These are phyloP conservation scores for Saccharomyces hybrid DNA, from an alignment of 1,139 yeast genomes.

Conservation along the genomic window DNA sequence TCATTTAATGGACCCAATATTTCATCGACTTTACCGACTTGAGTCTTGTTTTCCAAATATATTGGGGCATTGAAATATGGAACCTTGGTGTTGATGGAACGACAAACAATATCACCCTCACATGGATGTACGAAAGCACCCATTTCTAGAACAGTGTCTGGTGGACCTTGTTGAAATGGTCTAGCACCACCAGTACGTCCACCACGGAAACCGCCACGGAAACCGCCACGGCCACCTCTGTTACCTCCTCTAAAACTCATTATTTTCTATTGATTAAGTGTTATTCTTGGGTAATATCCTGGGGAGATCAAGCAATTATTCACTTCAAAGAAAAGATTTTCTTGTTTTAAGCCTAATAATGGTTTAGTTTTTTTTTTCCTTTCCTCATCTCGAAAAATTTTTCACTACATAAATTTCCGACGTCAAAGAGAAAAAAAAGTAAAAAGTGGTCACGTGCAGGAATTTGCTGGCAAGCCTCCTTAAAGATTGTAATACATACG, in stretches of 20 bases:
- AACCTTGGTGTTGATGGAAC: slow-evolving; percentile 84
- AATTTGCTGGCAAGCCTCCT: not conserved
- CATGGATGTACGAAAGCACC: slow-evolving; percentile 87
- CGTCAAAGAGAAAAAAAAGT: slow-evolving; percentile 1
- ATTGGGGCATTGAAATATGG: slow-evolving; percentile 99
- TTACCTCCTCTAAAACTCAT: slow-evolving; percentile 28
- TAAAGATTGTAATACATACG: not conserved
- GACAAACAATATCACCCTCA: slow-evolving; percentile 96
- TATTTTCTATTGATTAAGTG: not conserved
- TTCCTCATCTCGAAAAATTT: slow-evolving; percentile 8
- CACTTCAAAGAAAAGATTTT: not conserved
- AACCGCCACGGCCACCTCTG: slow-evolving; percentile 31
- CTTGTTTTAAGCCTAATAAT: not conserved
- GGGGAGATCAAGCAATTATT: not conserved
- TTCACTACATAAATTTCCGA: slow-evolving; percentile 5
- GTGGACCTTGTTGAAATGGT: slow-evolving; percentile 47
- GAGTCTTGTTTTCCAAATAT: slow-evolving; percentile 88
- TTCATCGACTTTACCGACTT: slow-evolving; percentile 96
- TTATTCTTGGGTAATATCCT: not conserved
- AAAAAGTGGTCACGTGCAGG: slow-evolving; percentile 1
- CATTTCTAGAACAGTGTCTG: slow-evolving; percentile 90
- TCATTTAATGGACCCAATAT: slow-evolving; percentile 95
- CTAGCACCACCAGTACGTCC: slow-evolving; percentile 25
- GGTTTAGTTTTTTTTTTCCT: not conserved
- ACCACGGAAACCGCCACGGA: slow-evolving; percentile 30